A percentile compares a stretch with the other conserved stretches of the same genome.
phyloP scores from a whole-genome alignment of 169 alveolate genomes.

The Plasmodium gaboni region DNA sequence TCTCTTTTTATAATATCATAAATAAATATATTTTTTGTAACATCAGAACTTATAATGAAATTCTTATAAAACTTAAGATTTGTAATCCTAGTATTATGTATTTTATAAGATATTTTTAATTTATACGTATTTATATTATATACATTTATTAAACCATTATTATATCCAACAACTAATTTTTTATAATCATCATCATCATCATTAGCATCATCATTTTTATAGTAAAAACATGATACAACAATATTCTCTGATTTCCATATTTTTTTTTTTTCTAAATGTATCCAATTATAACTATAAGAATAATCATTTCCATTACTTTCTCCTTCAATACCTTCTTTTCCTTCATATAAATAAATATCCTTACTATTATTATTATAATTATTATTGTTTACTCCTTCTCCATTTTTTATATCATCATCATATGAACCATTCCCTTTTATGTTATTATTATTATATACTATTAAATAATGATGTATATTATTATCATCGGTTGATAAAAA shows the following conservation, averaged over 20 bases:
- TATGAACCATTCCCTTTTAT: too few relatives aligned
- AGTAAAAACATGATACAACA: slow-evolving; percentile 50
- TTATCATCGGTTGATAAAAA: slow-evolving; percentile 69
- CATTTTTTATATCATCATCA: slow-evolving; percentile 6
- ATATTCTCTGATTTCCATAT: slow-evolving; percentile 54
- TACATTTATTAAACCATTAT: slow-evolving; percentile 44
- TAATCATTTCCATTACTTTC: slow-evolving; percentile 12
- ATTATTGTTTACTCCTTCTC: neutral
- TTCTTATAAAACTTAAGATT: slow-evolving; percentile 46
- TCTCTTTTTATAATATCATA: slow-evolving; percentile 25
- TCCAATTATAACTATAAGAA: slow-evolving; percentile 67
- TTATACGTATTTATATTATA: slow-evolving; percentile 50
- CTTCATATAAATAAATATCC: slow-evolving; percentile 57
- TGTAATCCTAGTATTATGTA: slow-evolving; percentile 71
- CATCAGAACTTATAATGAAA: slow-evolving; percentile 65
- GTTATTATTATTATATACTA: slow-evolving; percentile 8
- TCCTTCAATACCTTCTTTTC: slow-evolving; percentile 24
- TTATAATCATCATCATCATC: neutral
- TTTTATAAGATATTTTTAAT: slow-evolving; percentile 42
- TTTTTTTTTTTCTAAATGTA: slow-evolving; percentile 26
- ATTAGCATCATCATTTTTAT: neutral
- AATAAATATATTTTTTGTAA: slow-evolving; percentile 61
- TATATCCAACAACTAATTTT: slow-evolving; percentile 66
- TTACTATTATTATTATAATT: slow-evolving; percentile 5
- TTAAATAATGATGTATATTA: slow-evolving; percentile 48